Conservation (phyloP, 768 basidiomycete species). For the Mycena pura region DNA sequence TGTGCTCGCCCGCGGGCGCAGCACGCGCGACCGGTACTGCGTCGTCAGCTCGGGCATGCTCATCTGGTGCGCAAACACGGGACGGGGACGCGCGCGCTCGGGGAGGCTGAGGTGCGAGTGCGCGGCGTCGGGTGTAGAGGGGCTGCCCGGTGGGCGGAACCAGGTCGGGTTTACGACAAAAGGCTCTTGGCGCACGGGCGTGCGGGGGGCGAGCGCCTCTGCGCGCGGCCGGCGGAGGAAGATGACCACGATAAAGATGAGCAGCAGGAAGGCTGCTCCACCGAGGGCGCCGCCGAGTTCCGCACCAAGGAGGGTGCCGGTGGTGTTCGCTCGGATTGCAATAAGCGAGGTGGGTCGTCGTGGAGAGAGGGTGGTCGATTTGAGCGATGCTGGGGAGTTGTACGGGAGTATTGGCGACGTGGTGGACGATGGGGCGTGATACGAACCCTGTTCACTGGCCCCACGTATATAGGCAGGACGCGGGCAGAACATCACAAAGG, state of each 20-base stretch:
- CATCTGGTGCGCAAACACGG: conserved; percentile 5
- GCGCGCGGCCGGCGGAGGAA: conserved; percentile 7
- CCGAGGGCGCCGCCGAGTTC: conserved; percentile 20
- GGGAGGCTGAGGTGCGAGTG: conserved; percentile 22
- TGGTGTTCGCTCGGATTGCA: neutral
- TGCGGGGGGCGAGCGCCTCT: neutral
- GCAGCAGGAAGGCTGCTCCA: conserved; percentile 5
- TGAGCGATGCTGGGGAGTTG: neutral
- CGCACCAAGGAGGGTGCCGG: neutral
- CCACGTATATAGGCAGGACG: neutral
- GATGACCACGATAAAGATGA: neutral
- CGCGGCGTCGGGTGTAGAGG: neutral
- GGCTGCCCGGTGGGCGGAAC: conserved; percentile 12
- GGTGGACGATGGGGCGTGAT: neutral
- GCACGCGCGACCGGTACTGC: conserved; percentile 9
- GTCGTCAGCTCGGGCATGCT: conserved; percentile 19
- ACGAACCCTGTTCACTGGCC: neutral
- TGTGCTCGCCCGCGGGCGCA: conserved; percentile 20
- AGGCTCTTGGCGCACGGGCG: conserved; percentile 12
- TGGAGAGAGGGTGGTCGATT: neutral
- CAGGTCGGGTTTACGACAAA: conserved; percentile 25
- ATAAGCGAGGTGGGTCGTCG: neutral
- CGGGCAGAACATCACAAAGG: conserved; percentile 12
- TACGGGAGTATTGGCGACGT: conserved; percentile 9
- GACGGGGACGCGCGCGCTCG: conserved; percentile 20